Evolutionary conservation across 164 flowering plant genomes (phyloP).

Genomic region (Buxus sempervirens): DNA sequence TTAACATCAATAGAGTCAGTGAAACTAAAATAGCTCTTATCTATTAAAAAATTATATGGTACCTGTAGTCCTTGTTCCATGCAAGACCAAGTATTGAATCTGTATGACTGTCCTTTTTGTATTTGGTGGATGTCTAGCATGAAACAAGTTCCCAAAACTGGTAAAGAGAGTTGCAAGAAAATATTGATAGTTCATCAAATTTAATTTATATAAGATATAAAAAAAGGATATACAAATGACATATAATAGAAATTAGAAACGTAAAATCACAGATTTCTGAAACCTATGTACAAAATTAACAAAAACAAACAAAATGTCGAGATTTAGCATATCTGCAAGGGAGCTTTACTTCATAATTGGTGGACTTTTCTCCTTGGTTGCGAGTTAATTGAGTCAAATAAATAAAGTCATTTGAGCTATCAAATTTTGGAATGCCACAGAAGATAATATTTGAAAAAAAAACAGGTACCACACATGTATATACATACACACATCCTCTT

Average conservation of each 20-base stretch:
- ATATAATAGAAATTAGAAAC: background rate
- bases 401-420: no score
- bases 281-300: background rate
- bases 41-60: background rate
- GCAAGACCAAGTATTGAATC: constrained; percentile 91
- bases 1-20: background rate
- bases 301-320: no score
- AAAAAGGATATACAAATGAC: background rate
- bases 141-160: constrained; percentile 10
- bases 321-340: no score
- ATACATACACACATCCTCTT: no score
- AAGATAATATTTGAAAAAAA: no score
- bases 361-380: no score
- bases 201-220: background rate
- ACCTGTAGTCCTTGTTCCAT: constrained; percentile 96
- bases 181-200: background rate
- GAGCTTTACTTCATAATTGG: no score
- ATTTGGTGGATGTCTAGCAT: constrained; percentile 53
- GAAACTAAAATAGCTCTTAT: background rate
- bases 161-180: background rate
- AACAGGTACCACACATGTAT: no score
- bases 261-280: background rate
- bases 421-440: no score
- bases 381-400: no score
- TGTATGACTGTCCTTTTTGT: constrained; percentile 77